Percentiles rank a stretch among this genome's conserved stretches.
phyloP scores from a whole-genome alignment of 192 early-diverging fungal species.

The Coemansia sp. region DNA sequence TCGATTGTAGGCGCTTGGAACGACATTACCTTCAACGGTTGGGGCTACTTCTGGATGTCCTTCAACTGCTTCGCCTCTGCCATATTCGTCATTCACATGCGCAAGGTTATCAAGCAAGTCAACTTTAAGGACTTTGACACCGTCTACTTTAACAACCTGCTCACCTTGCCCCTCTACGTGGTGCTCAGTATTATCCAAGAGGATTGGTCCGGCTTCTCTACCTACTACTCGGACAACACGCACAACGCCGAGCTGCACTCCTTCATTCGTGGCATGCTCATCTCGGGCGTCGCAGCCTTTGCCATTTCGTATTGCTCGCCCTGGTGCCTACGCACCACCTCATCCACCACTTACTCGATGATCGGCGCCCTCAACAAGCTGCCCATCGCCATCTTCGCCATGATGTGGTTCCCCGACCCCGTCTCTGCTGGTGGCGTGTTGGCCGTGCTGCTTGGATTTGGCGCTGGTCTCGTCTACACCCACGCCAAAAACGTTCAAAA shows the following conservation, averaged over 20 bases:
- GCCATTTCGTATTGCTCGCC: constrained; percentile 82
- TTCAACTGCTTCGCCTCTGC: constrained; percentile 90
- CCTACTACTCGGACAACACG: constrained; percentile 48
- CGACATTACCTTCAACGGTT: constrained; percentile 61
- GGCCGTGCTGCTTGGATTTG: constrained; percentile 86
- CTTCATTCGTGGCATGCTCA: constrained; percentile 66
- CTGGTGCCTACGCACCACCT: constrained; percentile 61
- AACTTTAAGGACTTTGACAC: constrained; percentile 98
- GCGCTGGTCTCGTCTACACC: constrained; percentile 73
- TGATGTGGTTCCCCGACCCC: constrained; percentile 91
- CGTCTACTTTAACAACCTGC: constrained; percentile 95
- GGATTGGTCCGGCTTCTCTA: constrained; percentile 60
- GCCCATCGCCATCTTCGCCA: constrained; percentile 92
- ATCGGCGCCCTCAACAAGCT: constrained; percentile 98
- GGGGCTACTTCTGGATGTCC: constrained; percentile 88
- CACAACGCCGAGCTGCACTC: constrained; percentile 63
- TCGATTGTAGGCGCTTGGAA: constrained; percentile 87
- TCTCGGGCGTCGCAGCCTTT: constrained; percentile 86
- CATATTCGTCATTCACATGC: constrained; percentile 87
- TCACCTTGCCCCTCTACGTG: constrained; percentile 80
- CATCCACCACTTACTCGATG: constrained; percentile 91
- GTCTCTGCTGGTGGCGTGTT: constrained; percentile 78
- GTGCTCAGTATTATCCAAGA: constrained; percentile 68
- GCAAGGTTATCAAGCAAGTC: constrained; percentile 83
- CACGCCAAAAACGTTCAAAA: constrained; percentile 68